phyloP scores from a whole-genome alignment of 495 filamentous ascomycete species.

The Penicillium crystallinum region DNA sequence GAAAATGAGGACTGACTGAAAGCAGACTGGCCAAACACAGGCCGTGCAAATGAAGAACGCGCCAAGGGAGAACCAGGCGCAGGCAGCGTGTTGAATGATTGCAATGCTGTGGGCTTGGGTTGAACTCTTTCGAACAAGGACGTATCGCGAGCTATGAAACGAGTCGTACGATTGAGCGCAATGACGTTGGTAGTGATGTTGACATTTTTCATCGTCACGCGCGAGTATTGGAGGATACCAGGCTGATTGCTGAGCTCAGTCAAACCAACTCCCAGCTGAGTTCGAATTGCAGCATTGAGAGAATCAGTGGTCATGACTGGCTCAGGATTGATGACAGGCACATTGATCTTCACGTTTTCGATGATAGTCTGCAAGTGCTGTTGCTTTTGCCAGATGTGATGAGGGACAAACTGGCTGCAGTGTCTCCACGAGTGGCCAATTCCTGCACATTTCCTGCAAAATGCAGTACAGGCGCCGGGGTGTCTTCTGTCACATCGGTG shows the following conservation, averaged over 20 bases:
- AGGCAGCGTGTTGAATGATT: not conserved
- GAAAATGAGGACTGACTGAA: no score
- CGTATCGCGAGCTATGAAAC: not conserved
- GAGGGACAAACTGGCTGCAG: not conserved
- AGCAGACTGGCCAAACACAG: not conserved
- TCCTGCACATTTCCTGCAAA: not conserved
- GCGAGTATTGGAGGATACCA: no score
- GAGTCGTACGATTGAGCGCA: accelerated
- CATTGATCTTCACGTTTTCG: not conserved
- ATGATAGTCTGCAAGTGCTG: not conserved
- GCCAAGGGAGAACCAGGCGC: not conserved
- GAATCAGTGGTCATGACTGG: not conserved
- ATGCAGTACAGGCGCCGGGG: not conserved
- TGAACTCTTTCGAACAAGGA: not conserved
- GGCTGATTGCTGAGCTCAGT: not conserved
- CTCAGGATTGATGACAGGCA: not conserved
- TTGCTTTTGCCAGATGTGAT: not conserved
- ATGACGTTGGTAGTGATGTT: not conserved
- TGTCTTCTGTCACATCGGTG: not conserved
- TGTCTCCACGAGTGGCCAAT: not conserved
- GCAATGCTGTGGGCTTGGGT: not conserved
- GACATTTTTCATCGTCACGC: not conserved
- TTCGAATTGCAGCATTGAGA: not conserved
- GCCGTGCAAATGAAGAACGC: not conserved
- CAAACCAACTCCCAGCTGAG: not conserved